Base-by-base conservation (phyloP, 305 asterid genomes). In the Coffea humblotiana region DNA sequence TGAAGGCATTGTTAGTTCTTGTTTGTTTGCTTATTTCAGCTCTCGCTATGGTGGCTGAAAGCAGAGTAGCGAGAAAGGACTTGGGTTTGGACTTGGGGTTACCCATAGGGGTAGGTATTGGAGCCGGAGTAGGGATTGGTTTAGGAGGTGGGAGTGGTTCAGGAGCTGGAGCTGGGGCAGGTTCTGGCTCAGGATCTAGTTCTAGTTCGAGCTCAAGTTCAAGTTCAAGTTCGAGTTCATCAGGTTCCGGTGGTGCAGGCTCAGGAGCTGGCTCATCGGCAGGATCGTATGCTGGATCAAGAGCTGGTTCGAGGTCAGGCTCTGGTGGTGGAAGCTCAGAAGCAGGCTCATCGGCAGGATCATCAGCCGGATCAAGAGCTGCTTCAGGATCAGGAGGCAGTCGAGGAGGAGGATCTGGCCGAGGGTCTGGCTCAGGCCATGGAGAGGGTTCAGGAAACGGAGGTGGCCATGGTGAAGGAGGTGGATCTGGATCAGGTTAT, bases 251-350 rank as follows among this genome's bases (percentile, higher is more conserved):
- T 9, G 86, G 90, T 25, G 91, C 87, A 0, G 91, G 93, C 18
- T 89, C 92, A 0, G 91, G 87, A 79, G 96, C 94, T 0, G 93
- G 92, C 19, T 91, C 96, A 0, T 88, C 90, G 3, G 90, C 93
- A 3, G 88, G 90, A 6, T 89, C 92, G 4, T 87, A 66, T 2
- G 97, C 92, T 1, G 94, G 97, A 74, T 90, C 93, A 15, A 80
- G 90, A 35, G 91, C 92, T 35, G 88, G 92, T 25, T 90, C 91
- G 32, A 71, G 88, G 63, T 23, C 80, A 0, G 82, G 89, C 29
- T 82, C 88, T 56, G 85, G 91, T 10, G 87, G 90, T 32, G 91
- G 86, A 0, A 91, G 93, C 18, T 90, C 92, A 0, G 91, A 88
- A 79, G 96, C 94, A 0, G 92, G 92, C 21, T 91, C 96, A 0